Base-by-base conservation (phyloP, 225 moss, liverwort and hornwort species). In the Asterella californica region DNA sequence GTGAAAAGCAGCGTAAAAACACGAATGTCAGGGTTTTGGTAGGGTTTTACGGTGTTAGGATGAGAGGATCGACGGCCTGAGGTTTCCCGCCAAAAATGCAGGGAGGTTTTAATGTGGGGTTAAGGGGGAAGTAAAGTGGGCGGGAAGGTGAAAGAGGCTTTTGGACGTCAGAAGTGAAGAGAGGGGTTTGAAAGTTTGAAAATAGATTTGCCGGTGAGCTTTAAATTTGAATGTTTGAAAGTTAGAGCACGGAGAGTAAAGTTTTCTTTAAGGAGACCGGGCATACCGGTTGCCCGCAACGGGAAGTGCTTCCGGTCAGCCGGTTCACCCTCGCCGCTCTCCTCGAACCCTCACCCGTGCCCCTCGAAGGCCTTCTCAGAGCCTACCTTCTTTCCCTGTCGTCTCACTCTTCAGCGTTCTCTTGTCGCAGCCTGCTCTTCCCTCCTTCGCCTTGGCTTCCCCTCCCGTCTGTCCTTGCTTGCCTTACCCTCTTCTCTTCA, bases 311-410 rank as follows among this genome's bases (percentile, higher is more conserved):
- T 19, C 84, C 78, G 84, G 84, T 81, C 79, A 80, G 48, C 77
- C 78, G 79, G 83, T 83, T 77, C 78, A 80, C 69, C 74, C 76
- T 81, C 78, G 86, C 86, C 86, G 86, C 74, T 82, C 82, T 53
- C 78, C 61, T 54, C 72, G 46, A 72, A 74, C 72, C 74, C 72
- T 60, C 42, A 74, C 80, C 73, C 80, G 72, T 72, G 72, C 72
- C 52, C 78, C 42, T 71, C 76, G 79, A 69, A 70, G 69, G 49
- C 67, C 75, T 70, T 76, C 79, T 75, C 59, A 57, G 70, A 71
- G 70, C 76, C 69, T 64, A 46, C n/a, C 76, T 75, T 74, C 86
- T 59, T 69, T 76, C 55, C 70, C 79, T 75, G 65, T 75, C 77
- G 63, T 70, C 79, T 72, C 76, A 62, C 79, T 62, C 83, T 83